Evolutionary conservation across 345 rosid genomes (phyloP).

Genomic region (Pistacia integerrima): DNA sequence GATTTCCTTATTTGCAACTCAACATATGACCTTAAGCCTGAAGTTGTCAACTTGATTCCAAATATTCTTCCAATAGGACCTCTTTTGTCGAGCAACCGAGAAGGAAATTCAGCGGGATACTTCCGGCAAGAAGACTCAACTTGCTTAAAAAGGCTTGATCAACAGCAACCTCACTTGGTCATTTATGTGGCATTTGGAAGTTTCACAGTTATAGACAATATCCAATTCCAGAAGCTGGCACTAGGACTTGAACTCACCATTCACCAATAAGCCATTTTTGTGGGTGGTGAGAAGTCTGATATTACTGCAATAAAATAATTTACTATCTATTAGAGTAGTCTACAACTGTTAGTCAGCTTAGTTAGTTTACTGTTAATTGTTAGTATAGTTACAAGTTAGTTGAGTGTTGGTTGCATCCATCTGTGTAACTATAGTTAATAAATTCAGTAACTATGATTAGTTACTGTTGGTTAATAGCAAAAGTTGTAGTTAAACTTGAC

Average conservation of each 20-base stretch:
- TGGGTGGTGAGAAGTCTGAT: conserved; percentile 14
- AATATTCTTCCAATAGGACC: conserved; percentile 34
- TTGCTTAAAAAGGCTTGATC: conserved; percentile 38
- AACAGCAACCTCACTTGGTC: conserved; percentile 31
- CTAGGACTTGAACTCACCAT: conserved; percentile 27
- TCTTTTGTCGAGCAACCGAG: conserved; percentile 4
- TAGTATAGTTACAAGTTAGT: too few relatives aligned
- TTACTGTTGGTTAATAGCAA: too few relatives aligned
- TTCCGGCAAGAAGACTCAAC: conserved; percentile 33
- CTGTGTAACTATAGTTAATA: too few relatives aligned
- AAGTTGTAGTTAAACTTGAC: too few relatives aligned
- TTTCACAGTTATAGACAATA: conserved; percentile 18
- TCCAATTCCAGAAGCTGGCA: conserved; percentile 35
- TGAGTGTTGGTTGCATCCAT: too few relatives aligned
- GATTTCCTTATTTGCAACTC: conserved; percentile 26
- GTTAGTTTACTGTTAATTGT: too few relatives aligned
- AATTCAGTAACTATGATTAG: too few relatives aligned
- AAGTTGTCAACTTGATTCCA: conserved; percentile 4
- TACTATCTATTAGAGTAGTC: too few relatives aligned
- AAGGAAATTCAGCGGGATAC: conserved; percentile 23
- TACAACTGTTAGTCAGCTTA: too few relatives aligned
- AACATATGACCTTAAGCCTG: conserved; percentile 34
- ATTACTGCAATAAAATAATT: not conserved
- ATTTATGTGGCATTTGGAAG: conserved; percentile 48
- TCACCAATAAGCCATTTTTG: conserved; percentile 9